phyloP scores from a whole-genome alignment of 768 basidiomycete species.

The Naganishia onofrii region DNA sequence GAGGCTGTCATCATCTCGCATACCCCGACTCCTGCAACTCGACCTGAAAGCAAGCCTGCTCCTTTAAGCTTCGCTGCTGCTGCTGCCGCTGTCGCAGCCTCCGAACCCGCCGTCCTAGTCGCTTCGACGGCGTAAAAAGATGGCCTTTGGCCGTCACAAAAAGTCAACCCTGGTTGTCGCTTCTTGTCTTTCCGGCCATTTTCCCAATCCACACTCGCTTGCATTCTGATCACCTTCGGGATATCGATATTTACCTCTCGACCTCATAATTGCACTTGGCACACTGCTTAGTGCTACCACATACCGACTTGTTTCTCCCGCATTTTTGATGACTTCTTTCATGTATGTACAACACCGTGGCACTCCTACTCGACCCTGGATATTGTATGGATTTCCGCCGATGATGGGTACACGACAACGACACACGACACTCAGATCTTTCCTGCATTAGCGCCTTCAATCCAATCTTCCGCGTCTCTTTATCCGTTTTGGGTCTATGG shows the following conservation, averaged over 20 bases:
- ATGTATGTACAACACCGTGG: slow-evolving; percentile 14
- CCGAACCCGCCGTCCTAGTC: slow-evolving; percentile 34
- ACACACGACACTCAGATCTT: not conserved
- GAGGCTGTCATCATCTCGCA: slow-evolving; percentile 49
- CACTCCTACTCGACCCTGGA: not conserved
- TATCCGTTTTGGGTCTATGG: slow-evolving; percentile 15
- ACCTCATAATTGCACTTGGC: slow-evolving; percentile 9
- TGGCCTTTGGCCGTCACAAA: not conserved
- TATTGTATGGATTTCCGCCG: slow-evolving; percentile 16
- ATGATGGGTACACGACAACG: slow-evolving; percentile 1
- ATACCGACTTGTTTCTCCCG: not conserved
- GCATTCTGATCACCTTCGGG: not conserved
- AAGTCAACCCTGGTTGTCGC: not conserved
- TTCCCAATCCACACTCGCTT: not conserved
- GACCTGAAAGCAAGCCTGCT: slow-evolving; percentile 14
- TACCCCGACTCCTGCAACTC: slow-evolving; percentile 34
- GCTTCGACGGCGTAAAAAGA: slow-evolving; percentile 15
- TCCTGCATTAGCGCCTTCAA: no score
- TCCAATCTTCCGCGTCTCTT: not conserved
- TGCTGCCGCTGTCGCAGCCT: slow-evolving; percentile 8
- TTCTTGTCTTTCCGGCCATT: not conserved
- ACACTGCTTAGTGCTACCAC: not conserved
- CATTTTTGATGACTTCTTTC: not conserved
- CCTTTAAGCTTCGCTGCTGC: slow-evolving; percentile 28
- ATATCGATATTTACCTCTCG: slow-evolving; percentile 9